Percentiles rank a stretch among this genome's conserved stretches.
Conservation (phyloP, 2,329 filamentous ascomycete genomes). For the Chaetomiaceae sp. region DNA sequence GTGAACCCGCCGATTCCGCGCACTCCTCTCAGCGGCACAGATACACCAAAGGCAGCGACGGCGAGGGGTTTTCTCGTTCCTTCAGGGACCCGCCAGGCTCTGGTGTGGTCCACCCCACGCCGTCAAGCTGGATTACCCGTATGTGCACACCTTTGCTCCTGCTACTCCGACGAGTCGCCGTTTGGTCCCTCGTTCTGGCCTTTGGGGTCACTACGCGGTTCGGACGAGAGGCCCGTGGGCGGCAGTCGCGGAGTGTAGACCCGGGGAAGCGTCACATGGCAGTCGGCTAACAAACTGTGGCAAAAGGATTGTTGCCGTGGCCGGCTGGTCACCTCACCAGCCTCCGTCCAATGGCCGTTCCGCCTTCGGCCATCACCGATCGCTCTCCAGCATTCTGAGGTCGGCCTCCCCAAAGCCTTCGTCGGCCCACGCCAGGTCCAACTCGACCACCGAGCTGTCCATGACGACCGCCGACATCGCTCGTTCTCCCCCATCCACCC, state of each 20-base stretch:
- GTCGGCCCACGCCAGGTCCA: conserved; percentile 36
- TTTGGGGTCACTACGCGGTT: background rate
- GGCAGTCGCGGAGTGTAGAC: background rate
- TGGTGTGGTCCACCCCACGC: conserved; percentile 25
- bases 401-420: conserved; percentile 41
- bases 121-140: conserved; percentile 27
- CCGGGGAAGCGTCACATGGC: conserved; percentile 18
- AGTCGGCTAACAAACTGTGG: conserved; percentile 24
- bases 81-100: conserved; percentile 26
- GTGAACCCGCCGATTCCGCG: background rate
- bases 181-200: background rate
- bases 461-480: conserved; percentile 17
- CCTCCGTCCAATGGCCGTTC: conserved; percentile 19
- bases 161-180: background rate
- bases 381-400: conserved; percentile 48
- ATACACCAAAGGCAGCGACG: background rate
- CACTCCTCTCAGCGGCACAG: background rate
- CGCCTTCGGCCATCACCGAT: conserved; percentile 46
- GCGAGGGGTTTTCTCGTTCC: conserved; percentile 10
- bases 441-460: conserved; percentile 33
- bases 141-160: conserved; percentile 14
- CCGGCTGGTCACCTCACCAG: conserved; percentile 27
- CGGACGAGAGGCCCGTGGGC: background rate
- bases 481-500: conserved; percentile 18
- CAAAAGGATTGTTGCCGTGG: conserved; percentile 28